Percentiles rank a stretch among this genome's conserved stretches.
These are phyloP conservation scores for Calonectria hawksworthii DNA, from an alignment of 2,329 filamentous ascomycete species.

Conservation along the genomic window DNA sequence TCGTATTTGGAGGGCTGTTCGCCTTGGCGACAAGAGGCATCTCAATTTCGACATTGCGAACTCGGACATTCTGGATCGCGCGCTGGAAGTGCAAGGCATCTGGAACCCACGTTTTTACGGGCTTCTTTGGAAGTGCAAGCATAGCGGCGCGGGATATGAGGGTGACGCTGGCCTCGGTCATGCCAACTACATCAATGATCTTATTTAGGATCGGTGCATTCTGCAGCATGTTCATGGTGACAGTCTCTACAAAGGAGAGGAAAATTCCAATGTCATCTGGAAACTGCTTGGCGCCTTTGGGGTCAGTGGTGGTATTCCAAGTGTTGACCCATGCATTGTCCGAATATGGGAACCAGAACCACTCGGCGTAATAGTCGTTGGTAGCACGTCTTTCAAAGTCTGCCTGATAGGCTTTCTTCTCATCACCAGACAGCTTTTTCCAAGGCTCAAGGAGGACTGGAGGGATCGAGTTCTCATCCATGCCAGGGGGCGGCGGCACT, in stretches of 20 bases:
- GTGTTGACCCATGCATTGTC: background rate
- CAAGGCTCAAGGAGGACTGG: background rate
- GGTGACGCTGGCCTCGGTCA: background rate
- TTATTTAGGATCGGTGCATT: background rate
- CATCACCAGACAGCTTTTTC: background rate
- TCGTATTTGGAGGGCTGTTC: background rate
- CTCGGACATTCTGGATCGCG: background rate
- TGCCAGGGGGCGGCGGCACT: background rate
- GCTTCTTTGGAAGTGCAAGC: background rate
- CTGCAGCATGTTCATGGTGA: background rate
- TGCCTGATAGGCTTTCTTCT: background rate
- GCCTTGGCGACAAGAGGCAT: background rate
- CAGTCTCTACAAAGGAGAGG: background rate
- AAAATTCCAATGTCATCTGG: background rate
- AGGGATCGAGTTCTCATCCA: background rate
- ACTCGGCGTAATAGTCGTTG: background rate
- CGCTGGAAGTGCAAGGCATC: conserved; percentile 2
- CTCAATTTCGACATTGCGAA: background rate
- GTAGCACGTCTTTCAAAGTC: background rate
- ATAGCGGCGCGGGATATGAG: background rate
- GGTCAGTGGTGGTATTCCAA: background rate
- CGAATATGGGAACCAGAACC: background rate
- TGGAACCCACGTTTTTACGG: background rate
- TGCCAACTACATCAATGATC: background rate
- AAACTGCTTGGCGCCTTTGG: background rate